A percentile compares a stretch with the other conserved stretches of the same genome.
Conservation (phyloP, 441 rosid genomes). For the Cnidoscolus chayamansa region DNA sequence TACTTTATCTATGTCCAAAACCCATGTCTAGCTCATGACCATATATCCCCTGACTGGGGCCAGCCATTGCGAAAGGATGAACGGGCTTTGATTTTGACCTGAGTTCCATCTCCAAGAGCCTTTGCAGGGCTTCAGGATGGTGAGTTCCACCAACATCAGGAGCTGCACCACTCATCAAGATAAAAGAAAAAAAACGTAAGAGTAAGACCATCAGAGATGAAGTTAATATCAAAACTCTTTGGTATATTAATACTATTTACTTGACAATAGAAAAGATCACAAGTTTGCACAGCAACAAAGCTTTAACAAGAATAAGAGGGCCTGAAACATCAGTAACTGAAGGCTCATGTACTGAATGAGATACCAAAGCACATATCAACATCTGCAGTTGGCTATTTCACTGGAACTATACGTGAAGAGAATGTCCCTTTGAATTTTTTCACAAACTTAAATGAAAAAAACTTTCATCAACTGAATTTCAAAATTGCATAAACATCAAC, state of each 20-base stretch:
- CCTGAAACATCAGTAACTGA: background rate
- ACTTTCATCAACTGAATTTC: background rate
- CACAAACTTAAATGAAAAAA: background rate
- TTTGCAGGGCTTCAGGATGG: slow-evolving; percentile 73
- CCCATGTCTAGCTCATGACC: slow-evolving; percentile 79
- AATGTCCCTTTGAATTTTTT: background rate
- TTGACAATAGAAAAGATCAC: background rate
- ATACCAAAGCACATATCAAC: background rate
- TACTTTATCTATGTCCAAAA: slow-evolving; percentile 54
- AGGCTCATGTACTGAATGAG: background rate
- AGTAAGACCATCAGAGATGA: background rate
- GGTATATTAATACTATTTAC: background rate
- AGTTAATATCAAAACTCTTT: background rate
- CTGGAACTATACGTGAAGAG: background rate
- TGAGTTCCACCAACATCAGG: slow-evolving; percentile 45
- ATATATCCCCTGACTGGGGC: slow-evolving; percentile 51
- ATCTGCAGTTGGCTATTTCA: no score
- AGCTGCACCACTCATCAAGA: slow-evolving; percentile 37
- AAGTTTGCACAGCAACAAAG: background rate
- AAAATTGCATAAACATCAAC: background rate
- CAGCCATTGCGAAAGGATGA: slow-evolving; percentile 41
- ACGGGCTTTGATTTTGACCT: slow-evolving; percentile 64
- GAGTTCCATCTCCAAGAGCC: slow-evolving; percentile 75
- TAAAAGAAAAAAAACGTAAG: background rate
- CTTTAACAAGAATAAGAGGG: background rate